These are phyloP conservation scores for Saccharomycopsis olivae DNA, from an alignment of 805 yeast genomes.

Conservation along the genomic window DNA sequence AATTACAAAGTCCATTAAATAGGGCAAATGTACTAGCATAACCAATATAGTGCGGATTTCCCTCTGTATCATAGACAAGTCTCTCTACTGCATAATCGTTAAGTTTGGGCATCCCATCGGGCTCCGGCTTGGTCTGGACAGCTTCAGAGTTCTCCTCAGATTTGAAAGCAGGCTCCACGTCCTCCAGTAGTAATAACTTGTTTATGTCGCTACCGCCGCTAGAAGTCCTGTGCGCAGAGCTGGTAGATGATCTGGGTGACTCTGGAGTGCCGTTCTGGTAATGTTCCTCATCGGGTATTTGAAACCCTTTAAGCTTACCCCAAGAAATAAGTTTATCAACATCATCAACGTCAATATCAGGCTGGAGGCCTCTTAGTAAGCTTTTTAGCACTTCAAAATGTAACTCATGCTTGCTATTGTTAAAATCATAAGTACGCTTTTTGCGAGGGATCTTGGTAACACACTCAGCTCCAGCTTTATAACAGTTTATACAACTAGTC, in stretches of 20 bases:
- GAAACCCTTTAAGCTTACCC: constrained; percentile 2
- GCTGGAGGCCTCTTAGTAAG: constrained; percentile 8
- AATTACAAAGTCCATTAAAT: constrained; percentile 33
- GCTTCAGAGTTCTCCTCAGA: not conserved
- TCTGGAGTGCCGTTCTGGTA: too few species aligned
- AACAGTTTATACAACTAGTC: constrained; percentile 13
- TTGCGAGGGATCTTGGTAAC: constrained; percentile 13
- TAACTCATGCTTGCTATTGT: constrained; percentile 8
- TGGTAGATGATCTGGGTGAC: too few species aligned
- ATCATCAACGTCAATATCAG: constrained; percentile 8
- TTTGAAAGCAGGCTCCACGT: not conserved
- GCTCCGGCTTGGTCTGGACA: too few species aligned
- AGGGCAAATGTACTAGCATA: constrained; percentile 36
- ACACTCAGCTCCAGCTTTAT: constrained; percentile 10
- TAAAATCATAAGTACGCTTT: constrained; percentile 1
- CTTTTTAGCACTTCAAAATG: constrained; percentile 8
- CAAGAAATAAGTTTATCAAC: constrained; percentile 1
- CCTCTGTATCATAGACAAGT: constrained; percentile 29
- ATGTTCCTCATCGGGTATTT: not conserved
- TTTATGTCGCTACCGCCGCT: too few species aligned
- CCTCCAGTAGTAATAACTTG: not conserved
- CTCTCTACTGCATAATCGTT: constrained; percentile 9
- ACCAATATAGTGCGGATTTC: constrained; percentile 39
- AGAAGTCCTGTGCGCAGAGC: too few species aligned
- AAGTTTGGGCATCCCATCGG: constrained; percentile 2